Base-by-base conservation (phyloP, 2,329 filamentous ascomycete genomes). In the Fusarium vanettenii region DNA sequence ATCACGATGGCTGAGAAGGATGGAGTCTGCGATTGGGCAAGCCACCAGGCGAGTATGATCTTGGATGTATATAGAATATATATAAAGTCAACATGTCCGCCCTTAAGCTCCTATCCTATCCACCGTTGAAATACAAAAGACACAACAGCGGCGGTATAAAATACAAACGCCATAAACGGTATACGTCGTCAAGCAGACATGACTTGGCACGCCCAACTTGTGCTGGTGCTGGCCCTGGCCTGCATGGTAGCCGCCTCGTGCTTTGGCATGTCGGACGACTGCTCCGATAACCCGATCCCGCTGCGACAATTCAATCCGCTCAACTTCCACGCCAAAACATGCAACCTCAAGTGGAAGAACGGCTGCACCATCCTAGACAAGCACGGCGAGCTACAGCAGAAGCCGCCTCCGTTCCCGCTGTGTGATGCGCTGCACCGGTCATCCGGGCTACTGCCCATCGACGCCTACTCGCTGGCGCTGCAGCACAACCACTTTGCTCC, bases 391-490 rank as follows among this genome's bases (percentile, higher is more conserved):
- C 64, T 41, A 10, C 6, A 18, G 37, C 37, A 66, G 43, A 66
- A 66, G 56, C 64, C 64, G 31, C 64, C 64, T 8, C 55, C 64
- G 18, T 66, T 33, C 64, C 37, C n/a, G 25, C 55, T 66, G 29
- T 66, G 64, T 31, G 20, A 14, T 35, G 13, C 33, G 6, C 13
- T 14, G 43, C 22, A 25, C 55, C 9, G n/a, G 55, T 22, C 64
- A 37, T 11, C 55, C 25, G 65, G 65, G 33, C 60, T 67, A 41
- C 16, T 67, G 13, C 65, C 65, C 16, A 50, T 64, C 43, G 65
- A 67, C 65, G 65, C 60, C 45, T 67, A 67, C 60, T 57, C 65
- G 27, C 45, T 57, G 59, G 20, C 65, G 37, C 18, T 67, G 60
- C 65, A 67, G 45, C 1, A 33, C 3, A 67, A 45, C n/a, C 39